phyloP scores from a whole-genome alignment of 176 grass and related monocot species.

The Microstegium vimineum region DNA sequence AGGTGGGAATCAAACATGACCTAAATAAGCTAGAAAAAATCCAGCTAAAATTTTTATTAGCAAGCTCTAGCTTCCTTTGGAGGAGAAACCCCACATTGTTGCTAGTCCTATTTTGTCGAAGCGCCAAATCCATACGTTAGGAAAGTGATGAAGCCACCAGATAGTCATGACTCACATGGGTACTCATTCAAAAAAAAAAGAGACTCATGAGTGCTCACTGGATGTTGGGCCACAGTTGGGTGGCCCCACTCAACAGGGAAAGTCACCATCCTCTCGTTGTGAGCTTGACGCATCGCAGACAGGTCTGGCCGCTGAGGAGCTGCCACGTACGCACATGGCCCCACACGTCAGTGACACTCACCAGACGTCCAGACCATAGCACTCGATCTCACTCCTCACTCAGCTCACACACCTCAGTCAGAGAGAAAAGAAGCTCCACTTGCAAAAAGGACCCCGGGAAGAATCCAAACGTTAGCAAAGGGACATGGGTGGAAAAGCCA shows the following conservation, averaged over 20 bases:
- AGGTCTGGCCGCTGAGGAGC: not conserved
- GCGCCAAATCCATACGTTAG: not conserved
- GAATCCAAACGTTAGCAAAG: slow-evolving; percentile 7
- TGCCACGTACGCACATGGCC: not conserved
- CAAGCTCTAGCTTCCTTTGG: no score
- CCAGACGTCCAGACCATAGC: not conserved
- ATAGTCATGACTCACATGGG: not conserved
- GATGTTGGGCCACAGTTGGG: not conserved
- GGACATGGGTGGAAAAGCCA: not conserved
- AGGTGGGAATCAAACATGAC: no score
- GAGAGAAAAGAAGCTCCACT: not conserved
- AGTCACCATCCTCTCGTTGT: not conserved
- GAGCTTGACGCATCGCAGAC: not conserved
- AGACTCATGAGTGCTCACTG: not conserved
- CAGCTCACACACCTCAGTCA: no score
- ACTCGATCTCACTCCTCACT: not conserved
- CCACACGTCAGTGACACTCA: not conserved
- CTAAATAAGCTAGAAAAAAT: not conserved
- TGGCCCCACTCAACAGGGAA: not conserved
- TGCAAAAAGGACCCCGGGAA: not conserved
- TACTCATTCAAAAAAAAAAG: no score
- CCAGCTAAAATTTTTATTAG: not conserved
- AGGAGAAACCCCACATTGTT: not conserved
- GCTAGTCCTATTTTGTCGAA: not conserved
- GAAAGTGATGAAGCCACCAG: not conserved